A percentile compares a stretch with the other conserved stretches of the same genome.
phyloP scores from a whole-genome alignment of 441 rosid species.

The Pelargonium citronellum region DNA sequence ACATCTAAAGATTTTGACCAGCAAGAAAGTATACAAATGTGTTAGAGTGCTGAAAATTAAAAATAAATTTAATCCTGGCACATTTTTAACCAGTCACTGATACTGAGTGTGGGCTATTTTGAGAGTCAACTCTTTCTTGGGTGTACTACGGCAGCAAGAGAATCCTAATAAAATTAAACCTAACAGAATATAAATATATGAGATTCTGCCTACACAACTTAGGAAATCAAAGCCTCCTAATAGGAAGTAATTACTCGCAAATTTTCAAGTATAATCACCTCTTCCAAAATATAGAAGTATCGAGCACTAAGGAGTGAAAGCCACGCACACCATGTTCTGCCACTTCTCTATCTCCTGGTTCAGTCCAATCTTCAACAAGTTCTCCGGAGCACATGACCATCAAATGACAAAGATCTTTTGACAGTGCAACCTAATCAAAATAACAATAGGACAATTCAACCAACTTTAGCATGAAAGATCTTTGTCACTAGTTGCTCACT shows the following conservation, averaged over 20 bases:
- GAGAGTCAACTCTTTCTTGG: neutral
- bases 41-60: neutral
- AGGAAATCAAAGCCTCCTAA: conserved; percentile 9
- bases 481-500: neutral
- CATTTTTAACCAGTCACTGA: neutral
- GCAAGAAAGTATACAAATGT: neutral
- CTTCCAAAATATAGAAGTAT: conserved; percentile 72
- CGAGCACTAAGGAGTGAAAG: conserved; percentile 60
- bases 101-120: too few species aligned
- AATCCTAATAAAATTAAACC: neutral
- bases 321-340: conserved; percentile 41
- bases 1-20: neutral
- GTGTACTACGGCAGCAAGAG: neutral
- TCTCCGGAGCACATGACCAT: conserved; percentile 74
- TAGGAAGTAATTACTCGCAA: conserved; percentile 5
- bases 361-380: conserved; percentile 40
- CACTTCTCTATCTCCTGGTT: conserved; percentile 31
- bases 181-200: too few species aligned
- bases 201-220: neutral
- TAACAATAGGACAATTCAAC: conserved; percentile 21
- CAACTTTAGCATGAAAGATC: conserved; percentile 1
- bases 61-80: neutral
- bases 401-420: conserved; percentile 78
- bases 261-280: conserved; percentile 44
- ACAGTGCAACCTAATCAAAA: conserved; percentile 62